These are phyloP conservation scores for Hanseniaspora gamundiae DNA, from an alignment of 1,139 yeast species.

Conservation along the genomic window DNA sequence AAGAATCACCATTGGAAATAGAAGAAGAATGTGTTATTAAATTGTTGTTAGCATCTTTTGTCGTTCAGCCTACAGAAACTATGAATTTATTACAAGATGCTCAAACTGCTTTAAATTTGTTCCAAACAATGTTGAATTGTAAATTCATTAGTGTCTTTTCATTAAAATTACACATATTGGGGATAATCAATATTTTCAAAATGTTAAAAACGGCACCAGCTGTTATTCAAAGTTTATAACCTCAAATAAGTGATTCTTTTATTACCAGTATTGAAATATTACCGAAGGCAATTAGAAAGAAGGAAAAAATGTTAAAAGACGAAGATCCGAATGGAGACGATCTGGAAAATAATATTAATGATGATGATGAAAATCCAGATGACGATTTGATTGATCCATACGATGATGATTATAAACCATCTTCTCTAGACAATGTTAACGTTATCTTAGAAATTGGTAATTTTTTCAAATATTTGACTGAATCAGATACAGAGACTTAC, in stretches of 20 bases:
- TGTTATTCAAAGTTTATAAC: constrained; percentile 22
- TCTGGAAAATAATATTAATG: constrained; percentile 27
- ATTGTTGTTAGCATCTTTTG: constrained; percentile 51
- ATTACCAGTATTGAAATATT: constrained; percentile 41
- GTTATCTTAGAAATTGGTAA: constrained; percentile 37
- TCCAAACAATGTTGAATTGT: constrained; percentile 56
- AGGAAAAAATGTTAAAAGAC: constrained; percentile 43
- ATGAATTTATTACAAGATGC: constrained; percentile 39
- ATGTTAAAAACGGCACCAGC: constrained; percentile 22
- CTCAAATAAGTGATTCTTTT: constrained; percentile 33
- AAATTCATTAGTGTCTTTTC: constrained; percentile 62
- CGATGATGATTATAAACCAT: constrained; percentile 52
- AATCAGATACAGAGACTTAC: constrained; percentile 25
- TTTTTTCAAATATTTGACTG: constrained; percentile 17
- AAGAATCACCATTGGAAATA: constrained; percentile 14
- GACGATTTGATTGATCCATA: constrained; percentile 36
- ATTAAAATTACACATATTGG: constrained; percentile 58
- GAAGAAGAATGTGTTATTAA: constrained; percentile 36
- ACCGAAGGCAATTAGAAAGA: constrained; percentile 58
- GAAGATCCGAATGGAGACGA: constrained; percentile 21
- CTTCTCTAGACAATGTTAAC: constrained; percentile 65
- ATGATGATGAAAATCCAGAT: constrained; percentile 31
- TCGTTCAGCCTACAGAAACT: constrained; percentile 49
- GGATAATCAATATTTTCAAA: constrained; percentile 40
- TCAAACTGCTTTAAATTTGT: constrained; percentile 37